These are phyloP conservation scores for Trapa bicornis DNA, from an alignment of 345 rosid genomes.

Conservation along the genomic window DNA sequence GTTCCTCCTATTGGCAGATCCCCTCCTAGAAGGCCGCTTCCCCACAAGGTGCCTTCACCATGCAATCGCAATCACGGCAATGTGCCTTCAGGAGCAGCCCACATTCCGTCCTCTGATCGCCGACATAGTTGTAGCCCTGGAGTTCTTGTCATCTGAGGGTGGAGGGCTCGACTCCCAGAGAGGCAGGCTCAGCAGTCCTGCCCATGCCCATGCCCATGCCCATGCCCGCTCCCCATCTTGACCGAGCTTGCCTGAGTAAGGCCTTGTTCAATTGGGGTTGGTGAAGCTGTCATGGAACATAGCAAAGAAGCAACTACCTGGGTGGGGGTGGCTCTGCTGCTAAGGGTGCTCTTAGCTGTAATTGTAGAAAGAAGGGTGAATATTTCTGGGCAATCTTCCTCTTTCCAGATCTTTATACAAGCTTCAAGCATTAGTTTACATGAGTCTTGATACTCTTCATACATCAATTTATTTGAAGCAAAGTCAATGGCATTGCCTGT, in stretches of 20 bases:
- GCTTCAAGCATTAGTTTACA: not conserved
- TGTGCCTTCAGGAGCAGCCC: slow-evolving; percentile 95
- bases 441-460: too few species aligned
- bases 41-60: slow-evolving; percentile 80
- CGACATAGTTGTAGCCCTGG: slow-evolving; percentile 82
- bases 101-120: slow-evolving; percentile 67
- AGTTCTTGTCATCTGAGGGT: slow-evolving; percentile 45
- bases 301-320: not conserved
- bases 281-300: not conserved
- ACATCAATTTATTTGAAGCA: too few species aligned
- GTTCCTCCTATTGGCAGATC: slow-evolving; percentile 60
- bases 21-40: slow-evolving; percentile 48
- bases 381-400: not conserved
- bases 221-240: not conserved
- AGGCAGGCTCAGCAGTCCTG: not conserved
- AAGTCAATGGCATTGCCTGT: not conserved
- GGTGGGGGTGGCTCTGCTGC: not conserved
- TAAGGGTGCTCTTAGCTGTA: too few species aligned
- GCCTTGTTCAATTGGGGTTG: not conserved
- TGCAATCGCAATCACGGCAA: slow-evolving; percentile 70
- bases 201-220: not conserved
- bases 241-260: not conserved
- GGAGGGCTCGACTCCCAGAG: slow-evolving; percentile 5
- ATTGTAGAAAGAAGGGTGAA: not conserved
- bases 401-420: not conserved